A percentile compares a stretch with the other conserved stretches of the same genome.
Conservation (phyloP, 2,329 filamentous ascomycete species). For the Fusarium odoratissimum region DNA sequence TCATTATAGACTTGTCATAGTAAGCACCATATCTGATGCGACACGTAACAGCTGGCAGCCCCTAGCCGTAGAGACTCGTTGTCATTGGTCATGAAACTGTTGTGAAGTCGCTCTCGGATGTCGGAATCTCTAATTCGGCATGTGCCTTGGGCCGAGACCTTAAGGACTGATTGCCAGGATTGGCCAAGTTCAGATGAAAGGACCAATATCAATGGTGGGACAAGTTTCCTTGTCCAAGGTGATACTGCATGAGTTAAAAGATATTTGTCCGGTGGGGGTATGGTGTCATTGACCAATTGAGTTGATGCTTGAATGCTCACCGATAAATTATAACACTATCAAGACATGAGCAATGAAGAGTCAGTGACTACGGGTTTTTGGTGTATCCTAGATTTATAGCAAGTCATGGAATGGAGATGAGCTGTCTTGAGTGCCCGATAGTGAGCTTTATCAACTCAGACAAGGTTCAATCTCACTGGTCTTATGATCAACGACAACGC, state of each 20-base stretch:
- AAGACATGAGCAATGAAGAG: neutral
- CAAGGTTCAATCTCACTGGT: neutral
- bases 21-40: neutral
- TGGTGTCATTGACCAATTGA: neutral
- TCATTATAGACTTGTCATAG: neutral
- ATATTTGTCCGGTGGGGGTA: neutral
- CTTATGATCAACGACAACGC: neutral
- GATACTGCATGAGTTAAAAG: fast-evolving
- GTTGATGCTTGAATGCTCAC: neutral
- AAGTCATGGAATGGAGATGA: neutral
- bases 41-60: neutral
- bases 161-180: fast-evolving
- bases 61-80: neutral
- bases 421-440: fast-evolving
- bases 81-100: fast-evolving
- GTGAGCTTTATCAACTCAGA: neutral
- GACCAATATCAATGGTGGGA: neutral
- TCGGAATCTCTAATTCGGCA: neutral
- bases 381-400: neutral
- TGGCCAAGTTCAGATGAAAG: neutral
- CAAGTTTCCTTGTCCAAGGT: fast-evolving
- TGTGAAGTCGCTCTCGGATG: neutral
- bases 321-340: neutral
- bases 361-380: too few species aligned
- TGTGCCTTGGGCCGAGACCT: neutral